Evolutionary conservation across 345 rosid species (phyloP).

Genomic region (Pugionium cornutum): DNA sequence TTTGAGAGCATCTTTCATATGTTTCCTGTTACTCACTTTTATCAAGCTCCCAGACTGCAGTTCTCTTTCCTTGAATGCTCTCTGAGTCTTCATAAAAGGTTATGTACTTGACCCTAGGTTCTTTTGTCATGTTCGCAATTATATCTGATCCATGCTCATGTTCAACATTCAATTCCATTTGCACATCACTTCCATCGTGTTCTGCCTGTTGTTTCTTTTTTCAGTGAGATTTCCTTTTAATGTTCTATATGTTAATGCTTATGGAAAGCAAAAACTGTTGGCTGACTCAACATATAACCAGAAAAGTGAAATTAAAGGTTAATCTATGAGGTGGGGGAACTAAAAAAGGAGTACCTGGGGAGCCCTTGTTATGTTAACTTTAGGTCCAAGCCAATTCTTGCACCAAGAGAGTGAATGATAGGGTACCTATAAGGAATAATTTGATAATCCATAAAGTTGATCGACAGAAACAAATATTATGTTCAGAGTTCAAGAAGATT

Average conservation of each 20-base stretch:
- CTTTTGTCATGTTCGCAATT: conserved; percentile 84
- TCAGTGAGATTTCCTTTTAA: conserved; percentile 6
- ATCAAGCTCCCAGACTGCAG: conserved; percentile 99
- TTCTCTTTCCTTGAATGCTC: conserved; percentile 80
- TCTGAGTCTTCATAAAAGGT: conserved; percentile 94
- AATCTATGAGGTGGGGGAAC: neutral
- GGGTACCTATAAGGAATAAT: conserved; percentile 59
- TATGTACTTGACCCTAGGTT: conserved; percentile 77
- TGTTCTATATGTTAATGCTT: neutral
- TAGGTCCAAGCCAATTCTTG: conserved; percentile 93
- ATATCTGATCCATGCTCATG: conserved; percentile 72
- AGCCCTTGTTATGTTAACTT: conserved; percentile 85
- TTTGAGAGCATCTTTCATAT: conserved; percentile 2
- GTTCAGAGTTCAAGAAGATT: conserved; percentile 1
- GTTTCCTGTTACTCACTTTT: conserved; percentile 58
- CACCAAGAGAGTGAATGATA: conserved; percentile 97
- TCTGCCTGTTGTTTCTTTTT: conserved; percentile 62
- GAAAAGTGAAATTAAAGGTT: conserved; percentile 1
- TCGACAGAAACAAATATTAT: conserved; percentile 4
- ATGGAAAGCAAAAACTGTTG: neutral
- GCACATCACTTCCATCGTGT: conserved; percentile 94
- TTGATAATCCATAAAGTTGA: conserved; percentile 9
- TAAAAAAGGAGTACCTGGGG: conserved; percentile 68
- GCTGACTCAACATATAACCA: conserved; percentile 16
- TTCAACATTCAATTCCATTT: conserved; percentile 72